A percentile compares a stretch with the other conserved stretches of the same genome.
Evolutionary conservation across 371 early-diverging fungal genomes (phyloP).

Genomic region (Paraphysoderma sedebokerense): DNA sequence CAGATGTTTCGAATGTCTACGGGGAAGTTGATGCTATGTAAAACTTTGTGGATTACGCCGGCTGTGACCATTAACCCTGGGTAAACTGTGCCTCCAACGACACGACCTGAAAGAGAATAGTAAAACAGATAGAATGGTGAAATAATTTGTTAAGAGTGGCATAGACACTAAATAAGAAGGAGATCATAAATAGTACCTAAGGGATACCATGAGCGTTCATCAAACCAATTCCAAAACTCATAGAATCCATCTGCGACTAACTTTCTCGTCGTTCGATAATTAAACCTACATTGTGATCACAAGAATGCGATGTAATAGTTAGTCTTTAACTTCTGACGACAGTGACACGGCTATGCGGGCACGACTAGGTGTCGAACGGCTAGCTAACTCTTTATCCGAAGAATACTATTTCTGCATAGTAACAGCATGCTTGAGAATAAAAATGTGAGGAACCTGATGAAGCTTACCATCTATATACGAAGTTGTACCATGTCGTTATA

Average conservation of each 20-base stretch:
- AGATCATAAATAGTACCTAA: constrained; percentile 23
- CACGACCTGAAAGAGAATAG: constrained; percentile 37
- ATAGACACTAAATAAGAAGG: background rate
- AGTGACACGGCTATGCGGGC: too few species aligned
- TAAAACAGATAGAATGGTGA: background rate
- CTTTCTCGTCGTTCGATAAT: constrained; percentile 93
- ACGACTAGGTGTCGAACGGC: too few species aligned
- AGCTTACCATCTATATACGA: background rate
- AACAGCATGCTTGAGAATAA: background rate
- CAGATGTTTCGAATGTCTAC: constrained; percentile 96
- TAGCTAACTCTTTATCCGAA: too few species aligned
- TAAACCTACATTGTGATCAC: too few species aligned
- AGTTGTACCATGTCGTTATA: constrained; percentile 25
- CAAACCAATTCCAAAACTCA: constrained; percentile 98
- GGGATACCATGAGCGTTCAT: constrained; percentile 96
- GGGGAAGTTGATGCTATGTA: constrained; percentile 75
- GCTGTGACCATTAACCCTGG: constrained; percentile 97
- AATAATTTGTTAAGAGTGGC: too few species aligned
- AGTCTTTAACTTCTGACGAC: too few species aligned
- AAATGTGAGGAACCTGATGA: background rate
- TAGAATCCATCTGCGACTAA: constrained; percentile 90
- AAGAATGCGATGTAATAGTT: background rate
- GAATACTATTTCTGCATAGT: background rate
- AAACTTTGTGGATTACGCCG: constrained; percentile 80
- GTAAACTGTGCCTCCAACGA: constrained; percentile 95